Conservation (phyloP, 352 stramenopile genomes). For the Globisporangium emineosum region DNA sequence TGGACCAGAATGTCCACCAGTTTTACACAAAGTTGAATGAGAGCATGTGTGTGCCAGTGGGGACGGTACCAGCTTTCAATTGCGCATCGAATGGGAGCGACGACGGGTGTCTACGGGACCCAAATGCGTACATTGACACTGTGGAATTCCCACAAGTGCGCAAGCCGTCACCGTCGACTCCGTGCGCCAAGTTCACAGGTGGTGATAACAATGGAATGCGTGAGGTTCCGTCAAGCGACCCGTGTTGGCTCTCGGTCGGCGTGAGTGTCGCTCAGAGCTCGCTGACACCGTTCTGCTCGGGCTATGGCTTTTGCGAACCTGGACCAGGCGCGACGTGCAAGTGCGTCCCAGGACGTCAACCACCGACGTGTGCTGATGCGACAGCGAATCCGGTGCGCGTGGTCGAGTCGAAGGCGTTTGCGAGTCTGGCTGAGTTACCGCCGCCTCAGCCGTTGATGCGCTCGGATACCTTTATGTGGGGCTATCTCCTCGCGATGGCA, state of each 20-base stretch:
- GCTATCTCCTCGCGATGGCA: background rate
- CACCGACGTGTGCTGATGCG: conserved; percentile 1
- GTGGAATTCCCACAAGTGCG: conserved; percentile 5
- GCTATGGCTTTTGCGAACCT: conserved; percentile 15
- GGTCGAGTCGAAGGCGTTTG: background rate
- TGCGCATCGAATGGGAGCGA: conserved; percentile 21
- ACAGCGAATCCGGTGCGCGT: background rate
- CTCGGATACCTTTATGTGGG: background rate
- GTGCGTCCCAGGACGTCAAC: conserved; percentile 4
- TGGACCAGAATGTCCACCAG: conserved; percentile 15
- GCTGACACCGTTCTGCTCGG: conserved; percentile 22
- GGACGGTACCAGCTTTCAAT: conserved; percentile 16
- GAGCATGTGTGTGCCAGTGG: conserved; percentile 13
- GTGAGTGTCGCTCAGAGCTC: conserved; percentile 5
- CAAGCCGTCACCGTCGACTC: background rate
- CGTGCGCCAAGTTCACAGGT: background rate
- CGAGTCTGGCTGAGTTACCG: background rate
- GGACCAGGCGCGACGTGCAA: conserved; percentile 3
- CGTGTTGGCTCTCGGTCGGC: conserved; percentile 15
- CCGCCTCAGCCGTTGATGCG: background rate
- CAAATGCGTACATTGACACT: conserved; percentile 15
- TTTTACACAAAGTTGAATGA: conserved; percentile 17
- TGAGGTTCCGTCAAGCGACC: background rate
- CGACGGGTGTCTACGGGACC: conserved; percentile 16
- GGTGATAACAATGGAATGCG: background rate